A percentile compares a stretch with the other conserved stretches of the same genome.
Conservation (phyloP, 306 rosid genomes). For the Cicer cuneatum region DNA sequence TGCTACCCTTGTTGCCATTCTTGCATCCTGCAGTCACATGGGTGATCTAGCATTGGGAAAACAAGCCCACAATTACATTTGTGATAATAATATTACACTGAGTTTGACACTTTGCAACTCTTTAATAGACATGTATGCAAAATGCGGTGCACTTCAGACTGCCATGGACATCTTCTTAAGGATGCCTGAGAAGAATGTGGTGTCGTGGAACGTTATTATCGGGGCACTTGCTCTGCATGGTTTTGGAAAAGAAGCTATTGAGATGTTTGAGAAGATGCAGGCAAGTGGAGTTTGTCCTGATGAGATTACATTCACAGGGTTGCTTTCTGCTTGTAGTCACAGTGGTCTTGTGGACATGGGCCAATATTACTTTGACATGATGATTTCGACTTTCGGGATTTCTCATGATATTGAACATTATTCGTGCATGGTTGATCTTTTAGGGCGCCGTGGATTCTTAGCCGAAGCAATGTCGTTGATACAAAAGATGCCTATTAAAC, state of each 20-base stretch:
- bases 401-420: slow-evolving; percentile 68
- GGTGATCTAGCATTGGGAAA: slow-evolving; percentile 70
- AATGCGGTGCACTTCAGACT: slow-evolving; percentile 66
- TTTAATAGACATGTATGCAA: slow-evolving; percentile 73
- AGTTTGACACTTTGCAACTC: slow-evolving; percentile 59
- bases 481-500: slow-evolving; percentile 67
- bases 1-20: slow-evolving; percentile 65
- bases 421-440: slow-evolving; percentile 79
- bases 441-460: slow-evolving; percentile 70
- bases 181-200: slow-evolving; percentile 61
- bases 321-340: slow-evolving; percentile 83
- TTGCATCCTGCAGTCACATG: slow-evolving; percentile 71
- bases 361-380: slow-evolving; percentile 56
- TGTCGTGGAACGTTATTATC: slow-evolving; percentile 70
- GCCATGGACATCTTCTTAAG: slow-evolving; percentile 57
- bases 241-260: slow-evolving; percentile 59
- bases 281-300: slow-evolving; percentile 59
- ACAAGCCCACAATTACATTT: slow-evolving; percentile 54
- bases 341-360: slow-evolving; percentile 68
- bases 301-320: slow-evolving; percentile 70
- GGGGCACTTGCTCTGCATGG: slow-evolving; percentile 78
- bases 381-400: slow-evolving; percentile 55
- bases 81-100: slow-evolving; percentile 41
- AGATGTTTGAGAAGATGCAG: slow-evolving; percentile 65
- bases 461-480: slow-evolving; percentile 66